These are phyloP conservation scores for Microcyclospora pomicola DNA, from an alignment of 2,329 filamentous ascomycete species.

Conservation along the genomic window DNA sequence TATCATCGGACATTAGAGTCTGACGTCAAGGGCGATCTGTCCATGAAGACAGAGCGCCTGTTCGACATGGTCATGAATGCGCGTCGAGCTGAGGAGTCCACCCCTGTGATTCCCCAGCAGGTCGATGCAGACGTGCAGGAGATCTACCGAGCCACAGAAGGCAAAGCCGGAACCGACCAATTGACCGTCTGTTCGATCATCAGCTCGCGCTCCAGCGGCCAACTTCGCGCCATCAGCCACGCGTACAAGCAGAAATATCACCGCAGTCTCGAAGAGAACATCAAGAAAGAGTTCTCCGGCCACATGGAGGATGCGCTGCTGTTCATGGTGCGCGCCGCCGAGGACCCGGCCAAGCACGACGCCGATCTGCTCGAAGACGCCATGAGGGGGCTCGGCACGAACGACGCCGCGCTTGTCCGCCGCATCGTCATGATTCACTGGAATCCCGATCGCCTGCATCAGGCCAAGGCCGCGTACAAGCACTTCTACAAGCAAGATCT, in stretches of 20 bases:
- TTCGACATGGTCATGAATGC: conserved; percentile 72
- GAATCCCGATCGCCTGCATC: conserved; percentile 59
- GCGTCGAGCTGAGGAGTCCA: conserved; percentile 61
- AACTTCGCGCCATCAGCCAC: conserved; percentile 68
- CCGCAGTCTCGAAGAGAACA: conserved; percentile 54
- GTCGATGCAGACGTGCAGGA: conserved; percentile 64
- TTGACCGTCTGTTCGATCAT: conserved; percentile 68
- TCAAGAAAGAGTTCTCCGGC: conserved; percentile 73
- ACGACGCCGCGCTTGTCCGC: conserved; percentile 64
- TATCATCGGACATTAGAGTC: conserved; percentile 54
- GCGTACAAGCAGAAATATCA: conserved; percentile 63
- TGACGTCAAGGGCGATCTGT: conserved; percentile 66
- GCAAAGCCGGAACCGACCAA: conserved; percentile 50
- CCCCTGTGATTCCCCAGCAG: conserved; percentile 57
- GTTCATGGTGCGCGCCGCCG: conserved; percentile 61
- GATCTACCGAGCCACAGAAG: conserved; percentile 65
- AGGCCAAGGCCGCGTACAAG: conserved; percentile 66
- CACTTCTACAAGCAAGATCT: conserved; percentile 56
- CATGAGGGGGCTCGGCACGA: conserved; percentile 80
- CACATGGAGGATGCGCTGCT: conserved; percentile 82
- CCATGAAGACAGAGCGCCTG: conserved; percentile 70
- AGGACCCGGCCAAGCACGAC: conserved; percentile 73
- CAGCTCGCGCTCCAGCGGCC: conserved; percentile 59
- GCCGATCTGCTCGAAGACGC: conserved; percentile 69
- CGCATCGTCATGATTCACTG: conserved; percentile 74